Base-by-base conservation (phyloP, 306 rosid species). In the Dryas octopetala region DNA sequence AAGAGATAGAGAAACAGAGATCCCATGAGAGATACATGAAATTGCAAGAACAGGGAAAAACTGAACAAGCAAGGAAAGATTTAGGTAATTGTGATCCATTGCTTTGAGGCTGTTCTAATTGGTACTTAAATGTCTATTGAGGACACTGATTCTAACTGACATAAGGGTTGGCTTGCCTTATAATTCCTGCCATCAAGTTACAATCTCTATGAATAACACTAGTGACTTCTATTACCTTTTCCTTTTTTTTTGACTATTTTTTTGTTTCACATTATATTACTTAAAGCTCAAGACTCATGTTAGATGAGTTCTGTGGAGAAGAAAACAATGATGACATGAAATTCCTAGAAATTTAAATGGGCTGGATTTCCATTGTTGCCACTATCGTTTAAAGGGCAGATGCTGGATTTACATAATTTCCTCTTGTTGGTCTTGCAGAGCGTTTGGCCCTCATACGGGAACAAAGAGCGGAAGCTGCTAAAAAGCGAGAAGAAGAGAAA, bases 11-110 rank as follows among this genome's bases (percentile, higher is more conserved):
- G 85, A 94, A 94, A 73, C 96, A 94, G 79, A 89, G 77, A 82
- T 88, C 96, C 72, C 98, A 89, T 76, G 98, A 94, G 73, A 87
- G 91, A 53, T 87, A 89, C 55, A 93, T 91, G 98, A 85, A 85
- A 77, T 83, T 93, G 79, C 97, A 91, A 82, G 98, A 93, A 79
- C 93, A 91, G 75, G 98, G 97, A 38, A 94, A 94, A 87, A 94
- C 98, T 44, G 97, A 91, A 28, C 97, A 90, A 87, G 86, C 98
- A 71, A 91, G 14, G 85, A 94, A 94, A 77, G 98, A 94, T 81
- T 74, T 94, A 89, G 98, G 97, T 94, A 89, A 71, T 45, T 40
- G 19, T 23, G 16, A 2, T 23, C 3, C 54, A 19, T 71, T 23
- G 8, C 17, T 57, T 11, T 63, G 40, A 40, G 49, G 5, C 11